Evolutionary conservation across 371 early-diverging fungal species (phyloP).

Genomic region (Capillidium rhysosporum): DNA sequence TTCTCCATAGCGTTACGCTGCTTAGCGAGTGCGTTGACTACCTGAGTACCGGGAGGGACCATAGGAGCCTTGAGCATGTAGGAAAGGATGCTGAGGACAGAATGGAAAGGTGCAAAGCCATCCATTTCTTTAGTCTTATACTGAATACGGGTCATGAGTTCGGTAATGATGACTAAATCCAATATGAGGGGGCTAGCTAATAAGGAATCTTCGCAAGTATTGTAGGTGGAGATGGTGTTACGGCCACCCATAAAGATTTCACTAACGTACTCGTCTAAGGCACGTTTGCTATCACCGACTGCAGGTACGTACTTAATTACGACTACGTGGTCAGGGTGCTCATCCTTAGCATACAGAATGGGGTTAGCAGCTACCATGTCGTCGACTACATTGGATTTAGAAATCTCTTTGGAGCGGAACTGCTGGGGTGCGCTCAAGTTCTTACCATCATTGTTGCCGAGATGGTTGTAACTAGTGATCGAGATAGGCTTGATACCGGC

Average conservation of each 20-base stretch:
- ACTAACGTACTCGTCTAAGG: constrained; percentile 89
- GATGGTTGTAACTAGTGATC: constrained; percentile 93
- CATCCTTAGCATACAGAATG: constrained; percentile 62
- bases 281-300: constrained; percentile 94
- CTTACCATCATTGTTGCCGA: constrained; percentile 97
- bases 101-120: constrained; percentile 67
- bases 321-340: constrained; percentile 91
- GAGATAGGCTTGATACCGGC: constrained; percentile 95
- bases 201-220: constrained; percentile 94
- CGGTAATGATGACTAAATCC: constrained; percentile 80
- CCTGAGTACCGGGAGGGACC: constrained; percentile 76
- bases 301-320: constrained; percentile 96
- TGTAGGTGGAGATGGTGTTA: constrained; percentile 89
- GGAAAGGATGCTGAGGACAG: constrained; percentile 73
- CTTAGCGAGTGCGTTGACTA: constrained; percentile 83
- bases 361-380: constrained; percentile 92
- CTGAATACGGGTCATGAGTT: constrained; percentile 86
- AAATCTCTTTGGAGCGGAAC: constrained; percentile 95
- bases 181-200: constrained; percentile 91
- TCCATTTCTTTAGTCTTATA: constrained; percentile 48
- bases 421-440: constrained; percentile 91
- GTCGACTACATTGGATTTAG: constrained; percentile 92
- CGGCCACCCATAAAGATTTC: constrained; percentile 97
- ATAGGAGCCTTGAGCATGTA: constrained; percentile 87
- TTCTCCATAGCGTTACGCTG: constrained; percentile 92